phyloP scores from a whole-genome alignment of 306 rosid genomes.

The Castanea sativa region DNA sequence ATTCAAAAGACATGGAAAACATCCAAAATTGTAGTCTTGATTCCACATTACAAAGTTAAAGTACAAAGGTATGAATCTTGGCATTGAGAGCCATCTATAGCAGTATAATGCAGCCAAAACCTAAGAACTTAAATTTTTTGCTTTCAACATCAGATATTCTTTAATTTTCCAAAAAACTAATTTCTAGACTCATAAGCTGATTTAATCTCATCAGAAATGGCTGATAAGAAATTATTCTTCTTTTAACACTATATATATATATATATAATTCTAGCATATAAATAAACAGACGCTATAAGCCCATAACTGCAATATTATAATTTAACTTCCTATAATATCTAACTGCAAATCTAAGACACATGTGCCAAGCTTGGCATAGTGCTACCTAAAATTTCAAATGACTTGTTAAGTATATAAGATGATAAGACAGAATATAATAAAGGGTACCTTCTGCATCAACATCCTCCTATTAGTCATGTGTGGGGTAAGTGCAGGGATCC shows the following conservation, averaged over 20 bases:
- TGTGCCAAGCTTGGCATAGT: background rate
- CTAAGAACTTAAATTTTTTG: background rate
- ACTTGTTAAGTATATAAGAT: background rate
- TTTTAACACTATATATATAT: background rate
- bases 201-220: background rate
- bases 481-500: constrained; percentile 66
- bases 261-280: background rate
- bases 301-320: background rate
- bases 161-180: background rate
- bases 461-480: constrained; percentile 61
- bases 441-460: constrained; percentile 56
- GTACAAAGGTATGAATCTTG: background rate
- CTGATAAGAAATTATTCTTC: background rate
- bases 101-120: background rate
- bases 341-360: background rate
- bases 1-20: background rate
- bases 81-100: background rate
- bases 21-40: background rate
- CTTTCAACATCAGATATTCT: background rate
- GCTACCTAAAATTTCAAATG: constrained; percentile 8
- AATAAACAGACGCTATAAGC: background rate
- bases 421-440: background rate
- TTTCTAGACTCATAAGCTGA: background rate
- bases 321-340: background rate
- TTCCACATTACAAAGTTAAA: background rate